Base-by-base conservation (phyloP, 768 basidiomycete species). In the Podaxis sp. region DNA sequence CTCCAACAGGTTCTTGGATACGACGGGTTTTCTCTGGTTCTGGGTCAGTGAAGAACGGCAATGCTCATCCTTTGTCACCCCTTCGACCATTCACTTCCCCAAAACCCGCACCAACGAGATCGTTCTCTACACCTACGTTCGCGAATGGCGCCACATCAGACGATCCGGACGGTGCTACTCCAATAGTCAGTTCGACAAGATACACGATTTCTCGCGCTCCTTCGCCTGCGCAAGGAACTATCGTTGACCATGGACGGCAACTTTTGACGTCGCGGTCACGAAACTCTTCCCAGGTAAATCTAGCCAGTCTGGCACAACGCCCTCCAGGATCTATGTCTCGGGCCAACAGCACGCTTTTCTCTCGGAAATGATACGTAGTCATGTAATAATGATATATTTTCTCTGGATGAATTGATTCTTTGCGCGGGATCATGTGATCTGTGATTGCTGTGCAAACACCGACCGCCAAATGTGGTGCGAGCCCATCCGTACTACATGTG, bases 271-370 rank as follows among this genome's bases (percentile, higher is more conserved):
- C 84, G 54, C 83, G 89, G 15, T 91, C 89, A 66, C 78, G 86
- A 66, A 91, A 89, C 65, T 78, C 80, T 7, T 90, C 89, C 3
- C 83, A 86, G 72, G 80, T 86, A 71, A 90, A 82, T 69, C 69
- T 90, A 43, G 78, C 84, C 40, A 77, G 75, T n/a, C 70, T 85
- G 63, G 74, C 79, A 36, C 79, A 87, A 47, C 79, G 87, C 53
- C 74, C 67, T 59, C 66, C 61, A 17, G 71, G 37, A 36, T 40
- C 52, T 13, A 54, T 37, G 15, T 50, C 53, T 55, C 29, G 46
- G 29, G 17, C 54, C 6, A 50, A 41, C 22, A 49, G 24, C 37
- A 55, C 29, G 19, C 36, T 57, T 24, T 37, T 38, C 17, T 38
- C 62, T 24, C 53, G 60, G 38, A 49, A 55, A 40, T 27, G 36